These are phyloP conservation scores for Kazachstania kunashirensis DNA, from an alignment of 805 yeast genomes.

Conservation along the genomic window DNA sequence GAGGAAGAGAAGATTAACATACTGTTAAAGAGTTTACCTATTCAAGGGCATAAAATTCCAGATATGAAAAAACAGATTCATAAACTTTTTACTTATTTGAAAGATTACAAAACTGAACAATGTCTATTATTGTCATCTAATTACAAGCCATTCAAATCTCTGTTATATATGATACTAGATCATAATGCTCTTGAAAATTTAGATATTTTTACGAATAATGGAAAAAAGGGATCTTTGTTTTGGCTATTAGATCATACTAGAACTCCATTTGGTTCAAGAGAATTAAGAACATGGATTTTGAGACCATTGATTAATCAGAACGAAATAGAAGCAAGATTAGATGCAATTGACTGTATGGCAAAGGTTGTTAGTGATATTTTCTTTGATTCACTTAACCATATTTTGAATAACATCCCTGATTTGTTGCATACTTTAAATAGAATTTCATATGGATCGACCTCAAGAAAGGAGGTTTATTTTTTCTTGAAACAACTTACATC, in stretches of 20 bases:
- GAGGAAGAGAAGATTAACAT: too few species aligned
- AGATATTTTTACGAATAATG: slow-evolving; percentile 62
- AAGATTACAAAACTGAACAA: slow-evolving; percentile 51
- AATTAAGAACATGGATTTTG: slow-evolving; percentile 62
- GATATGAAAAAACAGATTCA: slow-evolving; percentile 23
- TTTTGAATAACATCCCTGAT: slow-evolving; percentile 39
- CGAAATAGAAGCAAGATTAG: slow-evolving; percentile 49
- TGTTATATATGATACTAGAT: slow-evolving; percentile 44
- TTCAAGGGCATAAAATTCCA: too few species aligned
- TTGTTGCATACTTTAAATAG: slow-evolving; percentile 48
- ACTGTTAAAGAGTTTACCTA: too few species aligned
- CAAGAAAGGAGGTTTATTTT: slow-evolving; percentile 49
- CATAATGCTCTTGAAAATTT: slow-evolving; percentile 58
- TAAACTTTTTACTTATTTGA: slow-evolving; percentile 40
- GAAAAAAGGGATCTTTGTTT: slow-evolving; percentile 56
- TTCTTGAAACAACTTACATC: slow-evolving; percentile 40
- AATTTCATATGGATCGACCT: slow-evolving; percentile 49
- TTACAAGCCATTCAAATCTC: slow-evolving; percentile 37
- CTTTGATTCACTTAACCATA: slow-evolving; percentile 30
- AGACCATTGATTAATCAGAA: slow-evolving; percentile 53
- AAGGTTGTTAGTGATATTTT: slow-evolving; percentile 31
- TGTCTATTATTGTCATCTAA: slow-evolving; percentile 46
- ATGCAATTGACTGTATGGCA: slow-evolving; percentile 46
- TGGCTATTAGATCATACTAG: slow-evolving; percentile 77
- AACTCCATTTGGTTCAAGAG: slow-evolving; percentile 65